Conservation (phyloP, 805 yeast species). For the Ogataea populi-albae region DNA sequence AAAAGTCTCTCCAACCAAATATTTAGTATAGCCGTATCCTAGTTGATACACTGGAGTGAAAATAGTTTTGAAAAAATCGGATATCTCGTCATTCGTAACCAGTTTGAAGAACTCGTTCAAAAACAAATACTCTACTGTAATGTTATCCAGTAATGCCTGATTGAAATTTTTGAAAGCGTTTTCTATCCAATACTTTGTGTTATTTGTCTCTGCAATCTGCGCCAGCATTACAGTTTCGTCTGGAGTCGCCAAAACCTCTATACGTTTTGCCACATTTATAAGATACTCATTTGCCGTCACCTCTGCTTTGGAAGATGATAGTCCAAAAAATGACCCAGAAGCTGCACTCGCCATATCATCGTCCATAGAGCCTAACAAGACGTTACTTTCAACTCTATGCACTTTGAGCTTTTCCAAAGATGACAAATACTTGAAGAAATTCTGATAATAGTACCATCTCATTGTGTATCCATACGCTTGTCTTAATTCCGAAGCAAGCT, state of each 20-base stretch:
- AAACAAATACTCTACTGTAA: conserved; percentile 72
- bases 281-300: conserved; percentile 50
- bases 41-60: conserved; percentile 52
- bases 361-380: conserved; percentile 22
- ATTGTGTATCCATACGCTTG: conserved; percentile 85
- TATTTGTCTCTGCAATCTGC: conserved; percentile 79
- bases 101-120: conserved; percentile 66
- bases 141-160: conserved; percentile 71
- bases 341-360: conserved; percentile 15
- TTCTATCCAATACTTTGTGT: conserved; percentile 62
- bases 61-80: conserved; percentile 44
- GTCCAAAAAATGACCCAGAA: conserved; percentile 15
- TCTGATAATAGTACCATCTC: conserved; percentile 85
- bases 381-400: conserved; percentile 49
- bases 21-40: conserved; percentile 48
- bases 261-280: conserved; percentile 54
- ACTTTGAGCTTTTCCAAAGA: conserved; percentile 65
- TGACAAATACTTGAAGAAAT: conserved; percentile 72
- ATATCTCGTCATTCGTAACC: conserved; percentile 43
- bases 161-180: conserved; percentile 70
- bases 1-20: conserved; percentile 39
- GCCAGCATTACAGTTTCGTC: conserved; percentile 71
- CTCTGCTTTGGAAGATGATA: conserved; percentile 7
- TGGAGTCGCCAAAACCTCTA: conserved; percentile 48
- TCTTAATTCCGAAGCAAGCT: conserved; percentile 68